Conservation (phyloP, 768 basidiomycete genomes). For the Leccinum ochraceum region DNA sequence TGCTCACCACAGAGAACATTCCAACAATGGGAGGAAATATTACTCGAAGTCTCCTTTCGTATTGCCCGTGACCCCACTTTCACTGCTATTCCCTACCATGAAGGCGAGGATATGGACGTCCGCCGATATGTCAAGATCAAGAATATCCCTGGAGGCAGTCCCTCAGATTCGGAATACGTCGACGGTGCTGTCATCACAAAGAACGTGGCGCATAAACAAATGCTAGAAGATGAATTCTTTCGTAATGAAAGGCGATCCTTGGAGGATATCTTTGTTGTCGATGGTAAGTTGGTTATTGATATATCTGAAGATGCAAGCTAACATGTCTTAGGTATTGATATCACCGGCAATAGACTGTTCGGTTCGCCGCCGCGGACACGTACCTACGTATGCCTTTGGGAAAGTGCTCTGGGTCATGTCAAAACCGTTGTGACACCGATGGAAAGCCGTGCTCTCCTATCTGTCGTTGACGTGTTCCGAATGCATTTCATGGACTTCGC, state of each 20-base stretch:
- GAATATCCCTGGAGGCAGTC: conserved; percentile 93
- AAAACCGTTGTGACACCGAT: conserved; percentile 56
- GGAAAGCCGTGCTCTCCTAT: conserved; percentile 51
- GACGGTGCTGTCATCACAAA: conserved; percentile 97
- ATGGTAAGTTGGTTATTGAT: conserved; percentile 37
- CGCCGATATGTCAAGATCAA: conserved; percentile 97
- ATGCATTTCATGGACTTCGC: conserved; percentile 72
- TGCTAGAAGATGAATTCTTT: conserved; percentile 54
- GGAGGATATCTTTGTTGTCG: conserved; percentile 47
- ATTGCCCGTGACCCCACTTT: conserved; percentile 87
- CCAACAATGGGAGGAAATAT: conserved; percentile 89
- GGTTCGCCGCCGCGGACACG: conserved; percentile 83
- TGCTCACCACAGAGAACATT: conserved; percentile 79
- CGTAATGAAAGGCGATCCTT: conserved; percentile 16
- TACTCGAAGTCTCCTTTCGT: conserved; percentile 79
- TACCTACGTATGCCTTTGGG: conserved; percentile 94
- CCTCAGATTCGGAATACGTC: conserved; percentile 94
- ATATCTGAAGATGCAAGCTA: background rate
- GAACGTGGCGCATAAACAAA: conserved; percentile 95
- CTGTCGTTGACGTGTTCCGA: conserved; percentile 58
- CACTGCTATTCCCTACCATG: conserved; percentile 64
- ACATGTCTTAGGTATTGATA: conserved; percentile 58
- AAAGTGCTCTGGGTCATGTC: conserved; percentile 69
- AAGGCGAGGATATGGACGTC: conserved; percentile 94
- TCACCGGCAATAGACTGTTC: conserved; percentile 84